These are phyloP conservation scores for Setomelanomma holmii DNA, from an alignment of 2,329 filamentous ascomycete species.

Conservation along the genomic window DNA sequence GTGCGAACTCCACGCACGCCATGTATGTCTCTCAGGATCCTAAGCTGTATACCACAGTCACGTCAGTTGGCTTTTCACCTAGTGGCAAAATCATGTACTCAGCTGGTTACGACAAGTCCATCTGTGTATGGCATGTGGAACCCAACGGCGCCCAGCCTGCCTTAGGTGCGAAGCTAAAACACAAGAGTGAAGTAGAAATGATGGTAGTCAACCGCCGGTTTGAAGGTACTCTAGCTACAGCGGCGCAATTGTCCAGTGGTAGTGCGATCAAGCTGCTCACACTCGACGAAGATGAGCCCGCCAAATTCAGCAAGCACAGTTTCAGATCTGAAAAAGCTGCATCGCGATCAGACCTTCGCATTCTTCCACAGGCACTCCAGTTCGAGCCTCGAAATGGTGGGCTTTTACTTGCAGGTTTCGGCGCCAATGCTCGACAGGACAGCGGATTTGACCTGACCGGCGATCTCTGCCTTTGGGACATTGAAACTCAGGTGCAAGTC, in stretches of 20 bases:
- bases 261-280: constrained; percentile 46
- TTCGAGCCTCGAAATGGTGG: constrained; percentile 43
- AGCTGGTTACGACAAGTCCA: constrained; percentile 62
- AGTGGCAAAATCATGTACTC: constrained; percentile 58
- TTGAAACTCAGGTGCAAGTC: constrained; percentile 51
- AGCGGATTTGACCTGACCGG: constrained; percentile 53
- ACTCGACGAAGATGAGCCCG: constrained; percentile 22
- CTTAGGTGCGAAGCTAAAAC: constrained; percentile 41
- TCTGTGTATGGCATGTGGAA: constrained; percentile 52
- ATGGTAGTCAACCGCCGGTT: constrained; percentile 52
- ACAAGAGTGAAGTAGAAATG: constrained; percentile 59
- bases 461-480: constrained; percentile 62
- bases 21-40: constrained; percentile 59
- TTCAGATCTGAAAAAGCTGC: constrained; percentile 41
- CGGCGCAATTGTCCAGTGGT: constrained; percentile 43
- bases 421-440: constrained; percentile 44
- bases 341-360: constrained; percentile 34
- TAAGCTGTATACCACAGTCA: constrained; percentile 64
- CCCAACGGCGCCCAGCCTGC: constrained; percentile 31
- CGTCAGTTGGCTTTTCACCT: constrained; percentile 60
- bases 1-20: constrained; percentile 53
- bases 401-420: constrained; percentile 63
- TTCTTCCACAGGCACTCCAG: constrained; percentile 39
- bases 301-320: constrained; percentile 13
- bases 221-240: constrained; percentile 57